Evolutionary conservation across 257 asterid species (phyloP).

Genomic region (Solanum pimpinellifolium): DNA sequence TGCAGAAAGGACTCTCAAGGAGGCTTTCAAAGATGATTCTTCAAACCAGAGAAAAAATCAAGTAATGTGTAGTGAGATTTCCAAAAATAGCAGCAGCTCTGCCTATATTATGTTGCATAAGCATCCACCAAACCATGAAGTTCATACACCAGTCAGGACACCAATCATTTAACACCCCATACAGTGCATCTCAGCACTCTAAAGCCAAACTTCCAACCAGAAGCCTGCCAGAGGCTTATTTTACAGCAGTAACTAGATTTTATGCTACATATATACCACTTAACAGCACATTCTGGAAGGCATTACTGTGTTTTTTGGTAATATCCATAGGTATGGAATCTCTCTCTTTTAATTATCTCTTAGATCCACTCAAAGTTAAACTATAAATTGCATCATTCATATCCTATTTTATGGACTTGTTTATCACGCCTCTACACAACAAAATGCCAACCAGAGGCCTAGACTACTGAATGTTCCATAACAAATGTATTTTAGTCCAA

Average conservation of each 20-base stretch:
- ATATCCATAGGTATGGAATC: not conserved
- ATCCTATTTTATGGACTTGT: not conserved
- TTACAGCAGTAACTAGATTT: not conserved
- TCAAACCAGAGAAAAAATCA: not conserved
- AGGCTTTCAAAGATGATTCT: not conserved
- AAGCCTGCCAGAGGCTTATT: not conserved
- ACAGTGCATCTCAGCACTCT: not conserved
- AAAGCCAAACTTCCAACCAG: not conserved
- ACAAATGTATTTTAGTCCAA: not conserved
- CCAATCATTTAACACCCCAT: not conserved
- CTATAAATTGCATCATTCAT: not conserved
- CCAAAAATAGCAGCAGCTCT: not conserved
- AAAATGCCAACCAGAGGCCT: not conserved
- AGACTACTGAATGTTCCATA: not conserved
- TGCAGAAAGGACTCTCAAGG: not conserved
- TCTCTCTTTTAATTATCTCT: not conserved
- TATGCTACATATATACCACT: not conserved
- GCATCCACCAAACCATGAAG: not conserved
- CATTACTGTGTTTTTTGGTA: not conserved
- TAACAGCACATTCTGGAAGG: not conserved
- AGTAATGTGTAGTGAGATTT: not conserved
- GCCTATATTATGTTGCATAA: not conserved
- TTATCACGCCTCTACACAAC: not conserved
- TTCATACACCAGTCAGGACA: not conserved
- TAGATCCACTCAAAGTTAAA: not conserved